Evolutionary conservation across 1,284 basidiomycete genomes (phyloP), one percentile per base, ranked within the genome.

Genomic region (Termitomyces sp.): DNA sequence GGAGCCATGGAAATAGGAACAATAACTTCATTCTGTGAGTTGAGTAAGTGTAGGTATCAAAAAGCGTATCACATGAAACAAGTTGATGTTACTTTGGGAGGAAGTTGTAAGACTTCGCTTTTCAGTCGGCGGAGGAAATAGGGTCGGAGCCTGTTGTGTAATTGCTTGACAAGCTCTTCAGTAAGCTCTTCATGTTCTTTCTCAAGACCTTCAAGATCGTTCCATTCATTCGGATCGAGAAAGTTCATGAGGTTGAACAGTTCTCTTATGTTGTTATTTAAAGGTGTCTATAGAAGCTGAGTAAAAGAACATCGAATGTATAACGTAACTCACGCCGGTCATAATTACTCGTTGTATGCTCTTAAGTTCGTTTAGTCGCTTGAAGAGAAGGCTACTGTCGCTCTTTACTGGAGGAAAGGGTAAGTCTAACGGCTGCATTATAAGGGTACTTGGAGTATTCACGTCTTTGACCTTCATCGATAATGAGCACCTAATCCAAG

Each of bases 261-360:
- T 70, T 99, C 96, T 51, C 92, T 82, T 36, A 98, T 87, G 65
- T 97, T 98, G 73, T 98, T 98, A 70, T 99, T 98, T 51, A 99
- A 72, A 1, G 96, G 96, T 1, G 97, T 98, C 81, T 94, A 66
- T 34, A 48, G 24, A 38, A 39, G 24, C 26, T 61, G 28, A 60
- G 56, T 54, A 49, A 26, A 15, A 42, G 15, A 7, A 45, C 10
- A 49, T 10, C 9, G 47, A 21, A 45, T 48, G 50, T 19, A 52
- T 55, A 5, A 28, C 56, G 28, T 13, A 13, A 62, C 73, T 64
- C 67, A 88, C 86, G 50, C 94, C 94, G 15, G 95, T 97, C 81
- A 98, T 89, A 52, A 98, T 86, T 42, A 98, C 78, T 17, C 92
- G 85, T 66, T 98, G 93, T 2, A 83, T 75, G 33, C 81, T 83